phyloP scores from a whole-genome alignment of 169 alveolate genomes.

The Amoebophrya sp. region DNA sequence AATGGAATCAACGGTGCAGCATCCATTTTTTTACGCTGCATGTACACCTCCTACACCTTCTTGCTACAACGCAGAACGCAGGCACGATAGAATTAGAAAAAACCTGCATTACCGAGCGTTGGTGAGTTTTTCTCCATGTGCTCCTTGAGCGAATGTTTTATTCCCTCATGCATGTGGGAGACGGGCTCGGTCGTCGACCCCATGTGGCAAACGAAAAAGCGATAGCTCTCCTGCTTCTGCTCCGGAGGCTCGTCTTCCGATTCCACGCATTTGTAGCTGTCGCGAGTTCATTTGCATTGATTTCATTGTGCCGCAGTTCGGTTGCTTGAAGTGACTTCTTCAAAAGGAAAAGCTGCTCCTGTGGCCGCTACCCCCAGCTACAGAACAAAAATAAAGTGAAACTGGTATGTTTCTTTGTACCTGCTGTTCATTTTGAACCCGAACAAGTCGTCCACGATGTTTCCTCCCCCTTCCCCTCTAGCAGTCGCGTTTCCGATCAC shows the following conservation, averaged over 20 bases:
- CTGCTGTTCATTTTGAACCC: constrained; percentile 8
- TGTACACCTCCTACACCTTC: too few relatives aligned
- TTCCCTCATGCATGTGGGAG: constrained; percentile 6
- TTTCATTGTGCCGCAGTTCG: too few relatives aligned
- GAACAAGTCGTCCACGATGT: not conserved
- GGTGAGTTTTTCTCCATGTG: not conserved
- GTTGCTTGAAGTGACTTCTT: too few relatives aligned
- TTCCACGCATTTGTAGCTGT: constrained; percentile 12
- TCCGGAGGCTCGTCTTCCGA: constrained; percentile 10
- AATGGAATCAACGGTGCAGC: too few relatives aligned
- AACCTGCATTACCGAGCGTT: not conserved
- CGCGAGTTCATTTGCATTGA: too few relatives aligned
- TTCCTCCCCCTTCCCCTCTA: not conserved
- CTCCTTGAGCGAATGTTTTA: constrained; percentile 10
- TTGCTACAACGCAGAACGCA: too few relatives aligned
- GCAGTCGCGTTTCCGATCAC: not conserved
- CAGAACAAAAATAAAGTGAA: too few relatives aligned
- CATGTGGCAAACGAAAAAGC: constrained; percentile 14
- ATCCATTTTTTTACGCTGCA: too few relatives aligned
- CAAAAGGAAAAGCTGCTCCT: too few relatives aligned
- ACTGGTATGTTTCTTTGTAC: too few relatives aligned
- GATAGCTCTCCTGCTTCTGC: not conserved
- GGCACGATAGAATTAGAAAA: too few relatives aligned
- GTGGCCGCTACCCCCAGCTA: too few relatives aligned
- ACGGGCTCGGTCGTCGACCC: constrained; percentile 20